Percentiles rank a stretch among this genome's conserved stretches.
phyloP scores from a whole-genome alignment of 306 rosid species.

The Biancaea sappan region DNA sequence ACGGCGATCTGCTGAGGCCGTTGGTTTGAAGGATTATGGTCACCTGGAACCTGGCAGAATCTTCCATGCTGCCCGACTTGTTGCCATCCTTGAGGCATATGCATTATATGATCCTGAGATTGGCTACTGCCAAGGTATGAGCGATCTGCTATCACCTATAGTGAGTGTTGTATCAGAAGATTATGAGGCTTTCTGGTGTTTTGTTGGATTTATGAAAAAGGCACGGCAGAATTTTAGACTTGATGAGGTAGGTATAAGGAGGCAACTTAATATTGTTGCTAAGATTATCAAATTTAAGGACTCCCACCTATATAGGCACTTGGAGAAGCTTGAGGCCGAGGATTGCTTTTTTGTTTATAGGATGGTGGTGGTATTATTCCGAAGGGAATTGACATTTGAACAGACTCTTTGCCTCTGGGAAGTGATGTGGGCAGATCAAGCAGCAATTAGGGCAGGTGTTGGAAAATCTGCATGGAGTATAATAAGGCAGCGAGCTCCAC shows the following conservation, averaged over 20 bases:
- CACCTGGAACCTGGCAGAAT: slow-evolving; percentile 86
- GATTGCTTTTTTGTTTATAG: slow-evolving; percentile 98
- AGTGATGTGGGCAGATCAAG: slow-evolving; percentile 99
- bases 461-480: slow-evolving; percentile 97
- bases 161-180: slow-evolving; percentile 79
- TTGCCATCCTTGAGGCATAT: slow-evolving; percentile 97
- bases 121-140: slow-evolving; percentile 99
- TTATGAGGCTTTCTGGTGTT: slow-evolving; percentile 99
- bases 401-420: slow-evolving; percentile 98
- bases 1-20: slow-evolving; percentile 77
- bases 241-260: slow-evolving; percentile 93
- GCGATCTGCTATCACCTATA: slow-evolving; percentile 95
- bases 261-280: slow-evolving; percentile 89
- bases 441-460: slow-evolving; percentile 89
- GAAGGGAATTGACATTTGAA: slow-evolving; percentile 92
- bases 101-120: slow-evolving; percentile 94
- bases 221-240: slow-evolving; percentile 99
- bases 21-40: slow-evolving; percentile 91
- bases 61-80: slow-evolving; percentile 91
- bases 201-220: slow-evolving; percentile 97
- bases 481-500: slow-evolving; percentile 95
- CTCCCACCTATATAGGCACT: slow-evolving; percentile 84
- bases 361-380: slow-evolving; percentile 96
- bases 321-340: slow-evolving; percentile 96
- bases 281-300: slow-evolving; percentile 86